Percentiles rank a stretch among this genome's conserved stretches.
Evolutionary conservation across 495 filamentous ascomycete genomes (phyloP).

Genomic region (Ramalina peruviana): DNA sequence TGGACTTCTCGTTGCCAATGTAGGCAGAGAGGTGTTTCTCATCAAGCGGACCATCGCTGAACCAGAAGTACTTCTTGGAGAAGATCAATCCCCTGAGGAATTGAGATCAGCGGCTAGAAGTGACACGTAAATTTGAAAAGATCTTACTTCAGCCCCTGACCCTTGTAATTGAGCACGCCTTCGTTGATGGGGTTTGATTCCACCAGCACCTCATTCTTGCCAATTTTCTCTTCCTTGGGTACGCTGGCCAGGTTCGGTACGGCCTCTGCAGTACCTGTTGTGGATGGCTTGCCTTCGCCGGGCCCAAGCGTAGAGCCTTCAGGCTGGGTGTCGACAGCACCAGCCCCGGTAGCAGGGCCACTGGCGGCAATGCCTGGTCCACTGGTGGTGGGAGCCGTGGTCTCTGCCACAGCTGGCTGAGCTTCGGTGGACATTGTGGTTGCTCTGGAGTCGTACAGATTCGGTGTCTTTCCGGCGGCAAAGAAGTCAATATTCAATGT

Average conservation of each 20-base stretch:
- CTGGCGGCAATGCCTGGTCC: constrained; percentile 33
- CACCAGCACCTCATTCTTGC: constrained; percentile 32
- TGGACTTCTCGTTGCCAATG: constrained; percentile 74
- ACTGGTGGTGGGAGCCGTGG: constrained; percentile 25
- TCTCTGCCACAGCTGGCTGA: constrained; percentile 36
- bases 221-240: constrained; percentile 30
- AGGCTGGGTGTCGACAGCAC: constrained; percentile 30
- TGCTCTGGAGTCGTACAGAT: background rate
- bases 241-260: constrained; percentile 21
- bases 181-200: constrained; percentile 52
- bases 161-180: constrained; percentile 76
- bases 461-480: background rate
- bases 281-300: constrained; percentile 24
- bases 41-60: constrained; percentile 68
- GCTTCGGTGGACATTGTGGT: constrained; percentile 33
- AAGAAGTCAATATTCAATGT: background rate
- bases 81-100: constrained; percentile 43
- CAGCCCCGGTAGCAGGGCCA: constrained; percentile 29
- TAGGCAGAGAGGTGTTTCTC: constrained; percentile 58
- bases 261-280: constrained; percentile 29
- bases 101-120: background rate
- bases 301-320: constrained; percentile 13
- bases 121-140: constrained; percentile 11
- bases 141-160: constrained; percentile 79
- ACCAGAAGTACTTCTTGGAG: constrained; percentile 83